Conservation (phyloP, 306 rosid species). For the Quercus bicolor region DNA sequence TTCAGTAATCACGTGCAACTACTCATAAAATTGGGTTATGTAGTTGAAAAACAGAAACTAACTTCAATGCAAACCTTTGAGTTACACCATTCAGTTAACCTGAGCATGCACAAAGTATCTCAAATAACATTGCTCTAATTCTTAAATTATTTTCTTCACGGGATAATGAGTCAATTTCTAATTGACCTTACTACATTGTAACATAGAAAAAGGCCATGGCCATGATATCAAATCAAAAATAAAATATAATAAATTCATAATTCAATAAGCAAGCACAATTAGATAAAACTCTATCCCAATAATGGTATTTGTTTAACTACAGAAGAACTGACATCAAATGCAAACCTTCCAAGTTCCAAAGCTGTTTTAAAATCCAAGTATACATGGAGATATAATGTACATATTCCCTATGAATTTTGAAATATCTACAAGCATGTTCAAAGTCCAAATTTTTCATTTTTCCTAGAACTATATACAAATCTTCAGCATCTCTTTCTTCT, state of each 20-base stretch:
- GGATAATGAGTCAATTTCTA: neutral
- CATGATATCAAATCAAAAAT: neutral
- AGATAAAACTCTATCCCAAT: neutral
- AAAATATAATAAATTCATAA: neutral
- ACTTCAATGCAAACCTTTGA: no score
- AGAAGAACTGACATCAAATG: neutral
- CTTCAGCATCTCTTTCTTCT: neutral
- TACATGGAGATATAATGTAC: neutral
- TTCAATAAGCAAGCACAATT: neutral
- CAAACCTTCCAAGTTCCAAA: neutral
- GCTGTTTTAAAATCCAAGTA: neutral
- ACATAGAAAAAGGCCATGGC: neutral
- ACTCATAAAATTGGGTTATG: no score
- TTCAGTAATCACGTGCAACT: neutral
- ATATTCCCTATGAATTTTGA: neutral
- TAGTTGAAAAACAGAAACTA: no score
- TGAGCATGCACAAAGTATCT: neutral
- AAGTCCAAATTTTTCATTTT: neutral
- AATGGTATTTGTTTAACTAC: neutral
- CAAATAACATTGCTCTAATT: neutral
- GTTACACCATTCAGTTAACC: no score
- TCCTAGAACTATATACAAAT: neutral
- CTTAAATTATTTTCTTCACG: neutral
- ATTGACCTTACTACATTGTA: neutral
- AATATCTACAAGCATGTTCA: neutral